Conservation (phyloP, 164 flowering plant species). For the Sedum album region DNA sequence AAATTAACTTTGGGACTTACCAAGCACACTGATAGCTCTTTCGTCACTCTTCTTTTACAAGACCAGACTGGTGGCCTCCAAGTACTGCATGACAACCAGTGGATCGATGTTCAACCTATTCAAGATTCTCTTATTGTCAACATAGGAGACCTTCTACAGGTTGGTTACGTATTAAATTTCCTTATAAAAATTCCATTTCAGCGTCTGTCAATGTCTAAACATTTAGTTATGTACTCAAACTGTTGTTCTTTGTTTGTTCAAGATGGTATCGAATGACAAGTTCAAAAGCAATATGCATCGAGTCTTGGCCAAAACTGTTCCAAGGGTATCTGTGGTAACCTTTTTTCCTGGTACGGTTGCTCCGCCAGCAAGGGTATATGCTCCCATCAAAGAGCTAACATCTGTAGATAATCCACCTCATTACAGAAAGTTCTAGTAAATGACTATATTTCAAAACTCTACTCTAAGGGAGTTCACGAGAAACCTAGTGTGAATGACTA, state of each 20-base stretch:
- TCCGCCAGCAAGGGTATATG: background rate
- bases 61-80: background rate
- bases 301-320: background rate
- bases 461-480: background rate
- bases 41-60: background rate
- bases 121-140: background rate
- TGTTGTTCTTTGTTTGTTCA: too few species aligned
- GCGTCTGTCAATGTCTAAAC: background rate
- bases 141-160: background rate
- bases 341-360: background rate
- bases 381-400: background rate
- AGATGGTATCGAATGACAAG: background rate
- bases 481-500: background rate
- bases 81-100: background rate
- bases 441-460: background rate
- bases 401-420: background rate
- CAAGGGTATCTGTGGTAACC: background rate
- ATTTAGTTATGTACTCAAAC: too few species aligned
- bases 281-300: background rate
- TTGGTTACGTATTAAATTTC: too few species aligned
- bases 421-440: background rate
- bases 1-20: background rate
- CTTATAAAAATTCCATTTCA: background rate
- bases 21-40: background rate
- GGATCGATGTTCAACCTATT: background rate